Percentiles rank a stretch among this genome's conserved stretches.
phyloP scores from a whole-genome alignment of 2,329 filamentous ascomycete species.

The Pseudocercospora cruenta region DNA sequence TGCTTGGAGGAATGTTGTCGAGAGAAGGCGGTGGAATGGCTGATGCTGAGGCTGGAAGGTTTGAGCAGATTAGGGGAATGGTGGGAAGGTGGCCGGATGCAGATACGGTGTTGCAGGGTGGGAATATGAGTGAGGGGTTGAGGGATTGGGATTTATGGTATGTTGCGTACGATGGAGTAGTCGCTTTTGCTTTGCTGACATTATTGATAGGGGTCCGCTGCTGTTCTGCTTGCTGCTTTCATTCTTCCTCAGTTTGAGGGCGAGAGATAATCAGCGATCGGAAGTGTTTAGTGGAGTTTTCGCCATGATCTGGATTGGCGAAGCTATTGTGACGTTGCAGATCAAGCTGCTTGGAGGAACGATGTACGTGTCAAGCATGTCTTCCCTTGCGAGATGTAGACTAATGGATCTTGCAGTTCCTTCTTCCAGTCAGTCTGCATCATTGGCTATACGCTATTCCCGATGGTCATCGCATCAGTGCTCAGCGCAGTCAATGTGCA shows the following conservation, averaged over 20 bases:
- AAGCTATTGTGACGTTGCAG: slow-evolving; percentile 95
- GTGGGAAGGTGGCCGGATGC: slow-evolving; percentile 70
- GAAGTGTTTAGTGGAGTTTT: slow-evolving; percentile 95
- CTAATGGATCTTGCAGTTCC: slow-evolving; percentile 63
- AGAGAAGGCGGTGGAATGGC: slow-evolving; percentile 58
- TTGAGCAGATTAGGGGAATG: slow-evolving; percentile 56
- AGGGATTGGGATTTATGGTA: slow-evolving; percentile 96
- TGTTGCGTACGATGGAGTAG: slow-evolving; percentile 26
- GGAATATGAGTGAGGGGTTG: slow-evolving; percentile 79
- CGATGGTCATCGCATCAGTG: slow-evolving; percentile 87
- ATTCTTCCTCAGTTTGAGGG: slow-evolving; percentile 82
- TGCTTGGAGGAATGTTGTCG: slow-evolving; percentile 71
- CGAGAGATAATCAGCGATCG: slow-evolving; percentile 77
- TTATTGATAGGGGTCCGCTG: slow-evolving; percentile 73
- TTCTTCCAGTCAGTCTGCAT: slow-evolving; percentile 98
- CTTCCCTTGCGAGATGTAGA: slow-evolving; percentile 11
- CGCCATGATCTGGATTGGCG: slow-evolving; percentile 93
- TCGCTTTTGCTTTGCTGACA: slow-evolving; percentile 26
- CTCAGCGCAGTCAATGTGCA: slow-evolving; percentile 82
- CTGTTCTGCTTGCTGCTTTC: slow-evolving; percentile 91
- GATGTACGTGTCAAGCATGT: slow-evolving; percentile 71
- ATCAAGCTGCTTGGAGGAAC: slow-evolving; percentile 95
- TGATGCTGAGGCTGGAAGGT: slow-evolving; percentile 57
- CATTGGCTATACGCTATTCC: slow-evolving; percentile 97
- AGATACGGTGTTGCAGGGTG: slow-evolving; percentile 66